Conservation (phyloP, 2,329 filamentous ascomycete genomes). For the Arthrobotrys entomopaga region DNA sequence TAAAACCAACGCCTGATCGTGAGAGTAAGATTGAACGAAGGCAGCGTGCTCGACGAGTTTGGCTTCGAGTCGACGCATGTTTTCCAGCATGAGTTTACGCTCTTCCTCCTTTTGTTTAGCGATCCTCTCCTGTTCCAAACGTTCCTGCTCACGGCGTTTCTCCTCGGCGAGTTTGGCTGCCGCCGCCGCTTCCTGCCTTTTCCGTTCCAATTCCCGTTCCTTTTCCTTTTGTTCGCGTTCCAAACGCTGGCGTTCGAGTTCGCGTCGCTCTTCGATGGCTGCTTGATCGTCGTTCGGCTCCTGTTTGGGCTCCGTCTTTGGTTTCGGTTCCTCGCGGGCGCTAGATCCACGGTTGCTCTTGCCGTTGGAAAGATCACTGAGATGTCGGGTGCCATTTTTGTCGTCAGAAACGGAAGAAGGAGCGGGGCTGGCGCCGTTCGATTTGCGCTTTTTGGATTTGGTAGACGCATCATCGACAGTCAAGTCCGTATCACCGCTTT, state of each 20-base stretch:
- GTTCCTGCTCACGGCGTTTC: slow-evolving; percentile 42
- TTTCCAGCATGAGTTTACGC: slow-evolving; percentile 17
- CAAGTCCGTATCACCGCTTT: slow-evolving; percentile 27
- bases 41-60: slow-evolving; percentile 11
- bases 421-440: slow-evolving; percentile 38
- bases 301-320: slow-evolving; percentile 39
- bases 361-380: slow-evolving; percentile 45
- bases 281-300: slow-evolving; percentile 44
- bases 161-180: slow-evolving; percentile 10
- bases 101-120: slow-evolving; percentile 36
- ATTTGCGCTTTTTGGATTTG: slow-evolving; percentile 42
- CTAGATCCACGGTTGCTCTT: slow-evolving; percentile 49
- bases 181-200: slow-evolving; percentile 33
- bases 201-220: slow-evolving; percentile 39
- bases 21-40: neutral
- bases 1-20: slow-evolving; percentile 15
- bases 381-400: slow-evolving; percentile 38
- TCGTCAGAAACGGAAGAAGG: slow-evolving; percentile 24
- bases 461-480: slow-evolving; percentile 21
- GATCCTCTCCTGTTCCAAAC: slow-evolving; percentile 31
- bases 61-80: slow-evolving; percentile 21
- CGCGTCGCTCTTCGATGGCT: slow-evolving; percentile 39
- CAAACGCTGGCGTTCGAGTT: slow-evolving; percentile 41
- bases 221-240: slow-evolving; percentile 43
- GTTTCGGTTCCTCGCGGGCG: slow-evolving; percentile 36